These are phyloP conservation scores for Cercis canadensis DNA, from an alignment of 306 rosid genomes.

Conservation along the genomic window DNA sequence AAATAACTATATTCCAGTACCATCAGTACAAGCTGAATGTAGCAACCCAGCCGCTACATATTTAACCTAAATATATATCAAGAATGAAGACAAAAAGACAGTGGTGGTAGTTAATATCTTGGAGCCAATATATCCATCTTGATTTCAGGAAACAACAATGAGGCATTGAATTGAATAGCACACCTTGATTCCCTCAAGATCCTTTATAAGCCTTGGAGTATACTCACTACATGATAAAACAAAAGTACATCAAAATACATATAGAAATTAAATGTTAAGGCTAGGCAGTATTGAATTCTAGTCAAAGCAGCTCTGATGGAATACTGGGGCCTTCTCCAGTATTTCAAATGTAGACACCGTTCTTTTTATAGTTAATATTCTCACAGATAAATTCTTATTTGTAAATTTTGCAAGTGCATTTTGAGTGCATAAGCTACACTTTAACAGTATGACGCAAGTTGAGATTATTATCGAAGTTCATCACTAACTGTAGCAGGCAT, in stretches of 20 bases:
- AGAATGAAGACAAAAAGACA: slow-evolving; percentile 27
- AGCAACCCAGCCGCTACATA: slow-evolving; percentile 84
- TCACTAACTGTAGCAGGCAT: too few species aligned
- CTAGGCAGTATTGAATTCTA: background rate
- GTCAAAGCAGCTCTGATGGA: slow-evolving; percentile 14
- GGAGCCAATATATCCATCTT: slow-evolving; percentile 31
- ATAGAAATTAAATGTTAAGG: slow-evolving; percentile 23
- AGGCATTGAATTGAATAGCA: slow-evolving; percentile 37
- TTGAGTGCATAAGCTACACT: too few species aligned
- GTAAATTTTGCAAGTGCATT: too few species aligned
- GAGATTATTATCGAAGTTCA: too few species aligned
- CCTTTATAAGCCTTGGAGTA: slow-evolving; percentile 89
- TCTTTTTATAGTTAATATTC: too few species aligned
- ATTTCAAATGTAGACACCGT: background rate
- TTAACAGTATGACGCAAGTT: too few species aligned
- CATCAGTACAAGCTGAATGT: slow-evolving; percentile 85
- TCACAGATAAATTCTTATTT: too few species aligned
- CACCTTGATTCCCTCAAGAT: slow-evolving; percentile 92
- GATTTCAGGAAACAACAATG: slow-evolving; percentile 31
- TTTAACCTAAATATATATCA: slow-evolving; percentile 60
- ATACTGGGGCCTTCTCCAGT: background rate
- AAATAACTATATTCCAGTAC: slow-evolving; percentile 49
- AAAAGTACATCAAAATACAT: slow-evolving; percentile 22
- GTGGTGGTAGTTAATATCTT: slow-evolving; percentile 16
- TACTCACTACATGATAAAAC: slow-evolving; percentile 69